These are phyloP conservation scores for Mortierella claussenii DNA, from an alignment of 192 early-diverging fungal genomes.

Conservation along the genomic window DNA sequence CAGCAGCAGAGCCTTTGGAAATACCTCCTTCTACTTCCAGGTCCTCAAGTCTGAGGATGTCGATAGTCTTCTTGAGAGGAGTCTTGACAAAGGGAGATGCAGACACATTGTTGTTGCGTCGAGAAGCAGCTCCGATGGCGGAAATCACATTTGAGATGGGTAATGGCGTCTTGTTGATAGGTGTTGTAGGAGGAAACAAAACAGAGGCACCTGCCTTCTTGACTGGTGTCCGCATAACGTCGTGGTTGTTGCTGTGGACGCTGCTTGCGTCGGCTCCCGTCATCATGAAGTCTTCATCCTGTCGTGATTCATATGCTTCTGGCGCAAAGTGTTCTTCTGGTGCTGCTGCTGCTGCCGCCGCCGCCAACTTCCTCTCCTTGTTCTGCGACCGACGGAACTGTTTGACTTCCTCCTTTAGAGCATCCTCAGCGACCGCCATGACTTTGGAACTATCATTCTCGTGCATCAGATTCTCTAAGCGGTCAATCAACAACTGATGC, in stretches of 20 bases:
- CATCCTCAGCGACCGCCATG: conserved; percentile 35
- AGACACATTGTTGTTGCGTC: conserved; percentile 16
- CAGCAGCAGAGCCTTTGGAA: neutral
- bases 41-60: conserved; percentile 17
- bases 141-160: conserved; percentile 42
- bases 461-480: conserved; percentile 41
- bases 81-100: conserved; percentile 33
- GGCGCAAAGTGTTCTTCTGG: too few relatives aligned
- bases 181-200: neutral
- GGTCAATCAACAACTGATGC: conserved; percentile 24
- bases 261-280: neutral
- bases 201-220: conserved; percentile 6
- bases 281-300: neutral
- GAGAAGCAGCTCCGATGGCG: conserved; percentile 44
- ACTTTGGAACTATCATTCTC: conserved; percentile 28
- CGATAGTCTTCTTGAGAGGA: conserved; percentile 16
- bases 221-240: conserved; percentile 9
- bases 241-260: neutral
- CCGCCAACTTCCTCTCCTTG: conserved; percentile 23
- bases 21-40: conserved; percentile 3
- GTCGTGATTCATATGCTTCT: neutral
- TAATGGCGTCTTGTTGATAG: conserved; percentile 24
- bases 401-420: conserved; percentile 26
- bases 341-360: neutral
- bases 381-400: conserved; percentile 22